phyloP scores from a whole-genome alignment of 1,284 basidiomycete genomes.

The Apiotrichum mycotoxinovorans region DNA sequence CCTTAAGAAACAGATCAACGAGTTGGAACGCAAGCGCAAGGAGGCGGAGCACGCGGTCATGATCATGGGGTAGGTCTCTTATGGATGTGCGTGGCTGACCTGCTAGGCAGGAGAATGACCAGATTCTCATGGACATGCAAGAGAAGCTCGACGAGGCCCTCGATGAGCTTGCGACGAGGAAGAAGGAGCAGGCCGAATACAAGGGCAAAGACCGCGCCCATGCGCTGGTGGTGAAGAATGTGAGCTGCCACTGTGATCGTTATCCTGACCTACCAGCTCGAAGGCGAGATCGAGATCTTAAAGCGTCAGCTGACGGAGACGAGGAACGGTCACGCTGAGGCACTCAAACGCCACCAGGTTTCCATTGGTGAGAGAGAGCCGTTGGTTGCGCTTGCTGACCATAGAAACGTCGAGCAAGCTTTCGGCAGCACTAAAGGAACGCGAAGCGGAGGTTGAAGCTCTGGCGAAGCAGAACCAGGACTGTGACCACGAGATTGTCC shows the following conservation, averaged over 20 bases:
- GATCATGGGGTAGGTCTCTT: slow-evolving; percentile 31
- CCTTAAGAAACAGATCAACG: slow-evolving; percentile 66
- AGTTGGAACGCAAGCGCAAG: slow-evolving; percentile 65
- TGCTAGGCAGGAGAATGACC: slow-evolving; percentile 61
- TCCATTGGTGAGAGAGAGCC: not conserved
- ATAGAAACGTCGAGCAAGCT: not conserved
- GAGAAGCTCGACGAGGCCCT: slow-evolving; percentile 65
- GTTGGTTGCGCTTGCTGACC: not conserved
- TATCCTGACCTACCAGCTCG: slow-evolving; percentile 50
- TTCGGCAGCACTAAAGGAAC: not conserved
- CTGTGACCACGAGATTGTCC: not conserved
- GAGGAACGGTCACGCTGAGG: not conserved
- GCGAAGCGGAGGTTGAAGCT: not conserved
- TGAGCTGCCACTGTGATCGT: not conserved
- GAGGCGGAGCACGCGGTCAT: slow-evolving; percentile 68
- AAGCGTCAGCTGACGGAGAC: slow-evolving; percentile 52
- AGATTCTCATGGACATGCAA: slow-evolving; percentile 71
- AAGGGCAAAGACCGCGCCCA: slow-evolving; percentile 64
- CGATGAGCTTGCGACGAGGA: slow-evolving; percentile 67
- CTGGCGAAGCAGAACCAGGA: not conserved
- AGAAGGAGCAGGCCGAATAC: slow-evolving; percentile 83
- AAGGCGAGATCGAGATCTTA: slow-evolving; percentile 70
- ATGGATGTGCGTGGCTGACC: no score
- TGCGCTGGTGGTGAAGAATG: slow-evolving; percentile 36
- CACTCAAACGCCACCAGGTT: not conserved